Evolutionary conservation across 2,329 filamentous ascomycete genomes (phyloP).

Genomic region (Sarocladium kiliense): DNA sequence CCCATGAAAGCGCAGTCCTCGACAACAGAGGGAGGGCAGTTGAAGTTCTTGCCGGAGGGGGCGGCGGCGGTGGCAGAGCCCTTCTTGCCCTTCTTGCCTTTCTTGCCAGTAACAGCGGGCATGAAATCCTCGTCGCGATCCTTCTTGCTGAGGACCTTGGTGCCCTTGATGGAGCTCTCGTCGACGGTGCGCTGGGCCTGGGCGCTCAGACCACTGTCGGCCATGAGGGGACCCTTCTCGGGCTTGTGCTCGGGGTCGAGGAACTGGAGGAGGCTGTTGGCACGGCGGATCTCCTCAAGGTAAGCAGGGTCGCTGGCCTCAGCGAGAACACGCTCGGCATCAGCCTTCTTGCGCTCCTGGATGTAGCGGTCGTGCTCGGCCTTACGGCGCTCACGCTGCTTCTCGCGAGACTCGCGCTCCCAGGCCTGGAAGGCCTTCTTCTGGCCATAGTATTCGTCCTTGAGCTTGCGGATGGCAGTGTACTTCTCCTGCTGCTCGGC

Average conservation of each 20-base stretch:
- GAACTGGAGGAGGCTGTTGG: constrained; percentile 82
- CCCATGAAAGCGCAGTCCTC: constrained; percentile 82
- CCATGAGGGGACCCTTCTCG: constrained; percentile 62
- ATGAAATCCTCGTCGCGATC: constrained; percentile 85
- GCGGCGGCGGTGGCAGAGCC: constrained; percentile 41
- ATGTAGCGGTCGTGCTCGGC: constrained; percentile 72
- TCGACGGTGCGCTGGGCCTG: constrained; percentile 80
- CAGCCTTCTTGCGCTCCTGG: constrained; percentile 69
- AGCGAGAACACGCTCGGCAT: constrained; percentile 69
- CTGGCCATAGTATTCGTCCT: constrained; percentile 80
- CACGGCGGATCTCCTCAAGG: constrained; percentile 85
- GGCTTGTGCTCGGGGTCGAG: constrained; percentile 71
- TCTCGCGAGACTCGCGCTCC: constrained; percentile 77
- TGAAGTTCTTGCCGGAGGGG: constrained; percentile 59
- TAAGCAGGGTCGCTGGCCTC: constrained; percentile 84
- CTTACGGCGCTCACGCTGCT: constrained; percentile 70
- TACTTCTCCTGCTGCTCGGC: constrained; percentile 85
- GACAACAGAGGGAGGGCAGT: constrained; percentile 83
- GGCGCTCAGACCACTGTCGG: constrained; percentile 69
- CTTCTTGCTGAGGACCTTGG: constrained; percentile 78
- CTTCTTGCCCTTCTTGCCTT: constrained; percentile 81
- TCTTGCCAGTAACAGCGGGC: constrained; percentile 59
- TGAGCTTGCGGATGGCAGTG: constrained; percentile 73
- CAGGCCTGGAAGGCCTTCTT: constrained; percentile 79
- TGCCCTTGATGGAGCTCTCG: constrained; percentile 78